Percentiles rank a stretch among this genome's conserved stretches.
Evolutionary conservation across 1,284 basidiomycete genomes (phyloP).

Genomic region (Erythrobasidium hasegawianum): DNA sequence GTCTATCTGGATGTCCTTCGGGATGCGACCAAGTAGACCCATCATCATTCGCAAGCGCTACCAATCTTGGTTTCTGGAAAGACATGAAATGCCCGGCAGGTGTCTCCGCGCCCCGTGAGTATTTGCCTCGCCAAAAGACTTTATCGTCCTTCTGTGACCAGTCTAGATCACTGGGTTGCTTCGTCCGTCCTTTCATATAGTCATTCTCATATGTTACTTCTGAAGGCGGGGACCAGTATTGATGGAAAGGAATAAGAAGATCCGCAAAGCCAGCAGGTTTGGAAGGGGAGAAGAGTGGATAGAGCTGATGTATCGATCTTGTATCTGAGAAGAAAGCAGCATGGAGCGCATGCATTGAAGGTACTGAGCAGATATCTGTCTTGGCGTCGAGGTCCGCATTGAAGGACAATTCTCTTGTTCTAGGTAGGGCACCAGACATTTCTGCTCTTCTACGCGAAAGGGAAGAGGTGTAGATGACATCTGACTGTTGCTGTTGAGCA

Average conservation of each 20-base stretch:
- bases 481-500: conserved; percentile 31
- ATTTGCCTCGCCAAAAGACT: conserved; percentile 83
- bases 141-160: conserved; percentile 71
- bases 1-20: conserved; percentile 13
- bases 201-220: conserved; percentile 90
- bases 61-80: conserved; percentile 81
- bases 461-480: conserved; percentile 39
- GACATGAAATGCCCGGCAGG: conserved; percentile 75
- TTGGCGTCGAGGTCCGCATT: conserved; percentile 56
- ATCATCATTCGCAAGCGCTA: conserved; percentile 41
- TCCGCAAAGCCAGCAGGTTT: conserved; percentile 77
- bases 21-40: conserved; percentile 11
- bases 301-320: conserved; percentile 75
- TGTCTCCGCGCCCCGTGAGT: conserved; percentile 74
- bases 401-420: conserved; percentile 55
- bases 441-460: conserved; percentile 39
- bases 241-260: conserved; percentile 87
- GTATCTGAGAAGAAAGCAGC: conserved; percentile 95
- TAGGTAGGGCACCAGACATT: conserved; percentile 57
- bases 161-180: conserved; percentile 53
- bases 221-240: conserved; percentile 78
- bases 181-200: conserved; percentile 42
- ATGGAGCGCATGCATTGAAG: conserved; percentile 76
- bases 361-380: conserved; percentile 72
- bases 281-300: conserved; percentile 86